phyloP scores from a whole-genome alignment of 2,329 filamentous ascomycete species.

The Didymella pomorum region DNA sequence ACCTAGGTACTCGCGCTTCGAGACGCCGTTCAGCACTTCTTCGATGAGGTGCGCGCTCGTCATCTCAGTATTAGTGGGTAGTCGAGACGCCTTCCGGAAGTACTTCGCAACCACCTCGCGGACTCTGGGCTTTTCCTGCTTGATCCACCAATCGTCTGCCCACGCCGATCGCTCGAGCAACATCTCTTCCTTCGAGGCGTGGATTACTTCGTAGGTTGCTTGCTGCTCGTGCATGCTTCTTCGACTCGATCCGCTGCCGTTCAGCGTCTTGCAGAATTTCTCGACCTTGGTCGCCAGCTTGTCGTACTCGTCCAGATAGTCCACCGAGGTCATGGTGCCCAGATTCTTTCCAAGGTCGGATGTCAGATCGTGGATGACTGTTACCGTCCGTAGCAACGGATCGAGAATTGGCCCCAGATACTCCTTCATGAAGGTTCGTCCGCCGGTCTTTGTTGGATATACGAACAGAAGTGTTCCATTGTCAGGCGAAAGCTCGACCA shows the following conservation, averaged over 20 bases:
- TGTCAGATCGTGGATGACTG: slow-evolving; percentile 66
- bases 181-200: slow-evolving; percentile 61
- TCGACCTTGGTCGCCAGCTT: slow-evolving; percentile 52
- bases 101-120: slow-evolving; percentile 59
- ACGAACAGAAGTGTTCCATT: slow-evolving; percentile 68
- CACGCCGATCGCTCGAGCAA: slow-evolving; percentile 62
- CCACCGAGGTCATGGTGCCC: slow-evolving; percentile 62
- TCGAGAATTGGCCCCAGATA: slow-evolving; percentile 69
- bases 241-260: slow-evolving; percentile 41
- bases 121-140: slow-evolving; percentile 68
- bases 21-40: slow-evolving; percentile 67
- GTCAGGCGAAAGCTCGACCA: slow-evolving; percentile 65
- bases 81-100: slow-evolving; percentile 55
- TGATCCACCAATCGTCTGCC: slow-evolving; percentile 69
- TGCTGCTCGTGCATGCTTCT: slow-evolving; percentile 40
- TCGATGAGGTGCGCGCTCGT: slow-evolving; percentile 65
- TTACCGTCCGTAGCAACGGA: slow-evolving; percentile 65
- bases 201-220: slow-evolving; percentile 55
- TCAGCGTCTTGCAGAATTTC: slow-evolving; percentile 41
- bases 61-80: slow-evolving; percentile 55
- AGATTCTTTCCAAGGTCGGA: slow-evolving; percentile 64
- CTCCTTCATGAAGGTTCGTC: slow-evolving; percentile 64
- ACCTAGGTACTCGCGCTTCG: slow-evolving; percentile 57
- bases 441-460: slow-evolving; percentile 67
- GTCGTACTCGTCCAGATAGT: slow-evolving; percentile 64